These are phyloP conservation scores for Dioszegia crocea DNA, from an alignment of 768 basidiomycete species.

Conservation along the genomic window DNA sequence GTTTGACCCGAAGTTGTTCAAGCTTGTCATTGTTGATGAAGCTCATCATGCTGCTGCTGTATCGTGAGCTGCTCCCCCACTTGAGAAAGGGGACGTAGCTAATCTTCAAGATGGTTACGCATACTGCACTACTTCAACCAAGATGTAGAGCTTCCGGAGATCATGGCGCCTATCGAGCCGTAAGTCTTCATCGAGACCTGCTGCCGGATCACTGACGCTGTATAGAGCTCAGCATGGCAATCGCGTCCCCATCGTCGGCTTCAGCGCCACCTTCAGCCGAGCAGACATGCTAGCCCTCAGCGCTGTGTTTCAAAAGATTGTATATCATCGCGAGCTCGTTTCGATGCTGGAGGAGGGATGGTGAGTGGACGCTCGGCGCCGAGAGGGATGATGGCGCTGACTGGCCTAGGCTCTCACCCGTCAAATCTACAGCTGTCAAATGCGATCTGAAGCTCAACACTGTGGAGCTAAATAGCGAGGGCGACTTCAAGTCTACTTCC, in stretches of 20 bases:
- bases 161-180: slow-evolving; percentile 49
- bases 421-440: slow-evolving; percentile 77
- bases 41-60: slow-evolving; percentile 93
- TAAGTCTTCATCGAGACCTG: background rate
- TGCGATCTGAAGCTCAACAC: slow-evolving; percentile 66
- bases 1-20: slow-evolving; percentile 64
- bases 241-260: slow-evolving; percentile 76
- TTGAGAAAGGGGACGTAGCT: background rate
- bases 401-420: slow-evolving; percentile 80
- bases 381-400: no score
- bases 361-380: slow-evolving; percentile 54
- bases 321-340: slow-evolving; percentile 84
- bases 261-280: slow-evolving; percentile 89
- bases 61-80: slow-evolving; percentile 57
- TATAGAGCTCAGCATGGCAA: slow-evolving; percentile 2
- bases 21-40: slow-evolving; percentile 82
- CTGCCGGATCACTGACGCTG: background rate
- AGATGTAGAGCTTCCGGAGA: slow-evolving; percentile 50
- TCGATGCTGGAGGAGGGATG: slow-evolving; percentile 91
- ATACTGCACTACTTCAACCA: slow-evolving; percentile 78
- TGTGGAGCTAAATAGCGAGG: slow-evolving; percentile 66
- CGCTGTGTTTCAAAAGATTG: slow-evolving; percentile 82
- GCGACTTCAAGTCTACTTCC: slow-evolving; percentile 76
- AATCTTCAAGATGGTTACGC: slow-evolving; percentile 63
- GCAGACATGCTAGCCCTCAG: slow-evolving; percentile 86